Base-by-base conservation (phyloP, 129 eudicot species). In the Saposhnikovia divaricata region DNA sequence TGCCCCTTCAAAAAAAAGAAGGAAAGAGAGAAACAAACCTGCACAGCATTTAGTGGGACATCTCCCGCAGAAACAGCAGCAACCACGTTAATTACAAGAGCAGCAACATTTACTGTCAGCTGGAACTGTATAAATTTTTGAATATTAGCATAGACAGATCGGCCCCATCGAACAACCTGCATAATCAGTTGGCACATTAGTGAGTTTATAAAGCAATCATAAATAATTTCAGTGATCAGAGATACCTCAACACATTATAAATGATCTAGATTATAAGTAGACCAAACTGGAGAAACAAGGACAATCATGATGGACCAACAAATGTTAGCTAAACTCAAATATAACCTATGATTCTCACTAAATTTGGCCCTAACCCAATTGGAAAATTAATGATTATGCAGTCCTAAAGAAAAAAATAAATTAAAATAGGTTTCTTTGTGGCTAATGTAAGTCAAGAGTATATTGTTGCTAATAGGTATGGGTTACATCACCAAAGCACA, bases 81-180 rank as follows among this genome's bases (percentile, higher is more conserved):
- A 39, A 85, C 92, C 51, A 88, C 92, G 46, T 88, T 88, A n/a
- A 88, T 88, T 1, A 85, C 23, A 43, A 87, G 83, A 37, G 86
- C 86, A 65, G 86, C 88, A 71, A 85, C 89, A 84, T 84, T 87
- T 25, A 87, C 89, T 7, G 89, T 87, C 48, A 87, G 87, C 77
- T 87, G 89, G 77, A 87, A 87, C 77, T 87, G 87, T 14, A 87
- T 87, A 38, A 87, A 87, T 40, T 87, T 92, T 90, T 92, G 97
- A 66, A 92, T 92, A 75, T 92, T 92, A 72, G 97, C 93, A 72
- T 92, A 92, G 15, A 92, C 97, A 74, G 97, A 92, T 82, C 97
- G 82, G 45, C 97, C 97, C 97, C 97, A 92, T 53, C 93, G 80
- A 77, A 91, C 97, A 38, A 91, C 97, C 97, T 91, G 90, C 84